phyloP scores from a whole-genome alignment of 768 basidiomycete species.

The Coprinopsis strossmayeri region DNA sequence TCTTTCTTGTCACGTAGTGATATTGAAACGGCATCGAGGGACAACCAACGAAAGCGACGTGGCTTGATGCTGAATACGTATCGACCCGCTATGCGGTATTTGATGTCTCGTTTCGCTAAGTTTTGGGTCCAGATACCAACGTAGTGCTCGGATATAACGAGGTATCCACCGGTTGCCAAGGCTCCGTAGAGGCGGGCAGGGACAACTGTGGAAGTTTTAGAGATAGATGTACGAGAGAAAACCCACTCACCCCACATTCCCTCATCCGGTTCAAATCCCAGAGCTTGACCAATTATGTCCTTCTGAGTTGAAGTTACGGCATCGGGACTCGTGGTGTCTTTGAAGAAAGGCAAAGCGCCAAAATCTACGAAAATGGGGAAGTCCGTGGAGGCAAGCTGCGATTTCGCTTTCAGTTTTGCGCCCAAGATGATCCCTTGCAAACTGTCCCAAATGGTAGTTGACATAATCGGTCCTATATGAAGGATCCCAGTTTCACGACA shows the following conservation, averaged over 20 bases:
- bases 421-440: conserved; percentile 20
- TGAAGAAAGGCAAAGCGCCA: neutral
- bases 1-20: conserved; percentile 39
- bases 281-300: neutral
- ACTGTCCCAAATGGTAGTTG: conserved; percentile 19
- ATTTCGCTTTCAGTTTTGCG: conserved; percentile 16
- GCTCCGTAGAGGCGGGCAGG: conserved; percentile 28
- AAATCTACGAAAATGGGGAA: neutral
- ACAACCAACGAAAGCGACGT: neutral
- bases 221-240: neutral
- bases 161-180: conserved; percentile 32
- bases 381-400: neutral
- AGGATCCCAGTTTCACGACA: neutral
- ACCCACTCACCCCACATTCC: neutral
- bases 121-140: conserved; percentile 44
- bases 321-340: neutral
- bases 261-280: neutral
- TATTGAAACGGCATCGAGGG: conserved; percentile 31
- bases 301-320: neutral
- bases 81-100: conserved; percentile 36
- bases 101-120: conserved; percentile 27
- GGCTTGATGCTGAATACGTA: conserved; percentile 22
- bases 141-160: conserved; percentile 32
- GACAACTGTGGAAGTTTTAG: conserved; percentile 22
- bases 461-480: conserved; percentile 11